These are phyloP conservation scores for Kodamaea anthophila DNA, from an alignment of 1,139 yeast genomes.

Conservation along the genomic window DNA sequence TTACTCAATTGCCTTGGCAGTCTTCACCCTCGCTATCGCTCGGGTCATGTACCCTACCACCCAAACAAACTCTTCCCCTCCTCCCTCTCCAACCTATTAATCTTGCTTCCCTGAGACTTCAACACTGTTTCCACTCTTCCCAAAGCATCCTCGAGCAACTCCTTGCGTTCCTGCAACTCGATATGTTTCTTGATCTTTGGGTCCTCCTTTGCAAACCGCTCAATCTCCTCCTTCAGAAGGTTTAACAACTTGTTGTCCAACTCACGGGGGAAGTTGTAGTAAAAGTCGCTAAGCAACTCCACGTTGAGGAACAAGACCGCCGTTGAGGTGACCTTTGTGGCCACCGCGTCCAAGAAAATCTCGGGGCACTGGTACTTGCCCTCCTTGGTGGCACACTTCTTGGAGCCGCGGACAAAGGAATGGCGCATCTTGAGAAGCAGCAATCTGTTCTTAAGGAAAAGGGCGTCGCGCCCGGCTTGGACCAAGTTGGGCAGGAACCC, in stretches of 20 bases:
- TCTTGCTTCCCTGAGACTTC: conserved; percentile 54
- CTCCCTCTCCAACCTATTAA: conserved; percentile 9
- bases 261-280: conserved; percentile 93
- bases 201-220: conserved; percentile 89
- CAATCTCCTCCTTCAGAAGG: conserved; percentile 72
- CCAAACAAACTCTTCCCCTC: conserved; percentile 11
- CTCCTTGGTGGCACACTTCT: conserved; percentile 66
- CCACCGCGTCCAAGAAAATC: conserved; percentile 84
- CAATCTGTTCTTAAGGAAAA: conserved; percentile 75
- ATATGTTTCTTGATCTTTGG: conserved; percentile 85
- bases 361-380: conserved; percentile 93
- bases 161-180: conserved; percentile 90
- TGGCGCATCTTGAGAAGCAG: conserved; percentile 68
- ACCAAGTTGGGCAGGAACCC: conserved; percentile 72
- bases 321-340: conserved; percentile 85
- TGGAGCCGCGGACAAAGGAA: conserved; percentile 66
- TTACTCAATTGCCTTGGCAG: too few relatives aligned
- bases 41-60: too few relatives aligned
- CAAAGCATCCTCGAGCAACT: conserved; percentile 75
- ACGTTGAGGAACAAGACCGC: conserved; percentile 91
- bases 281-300: conserved; percentile 88
- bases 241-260: conserved; percentile 70
- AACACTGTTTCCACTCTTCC: conserved; percentile 83
- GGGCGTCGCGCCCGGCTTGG: conserved; percentile 74
- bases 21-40: too few relatives aligned